Percentiles rank a stretch among this genome's conserved stretches.
phyloP scores from a whole-genome alignment of 768 basidiomycete species.

The Crassisporium funariophilum region DNA sequence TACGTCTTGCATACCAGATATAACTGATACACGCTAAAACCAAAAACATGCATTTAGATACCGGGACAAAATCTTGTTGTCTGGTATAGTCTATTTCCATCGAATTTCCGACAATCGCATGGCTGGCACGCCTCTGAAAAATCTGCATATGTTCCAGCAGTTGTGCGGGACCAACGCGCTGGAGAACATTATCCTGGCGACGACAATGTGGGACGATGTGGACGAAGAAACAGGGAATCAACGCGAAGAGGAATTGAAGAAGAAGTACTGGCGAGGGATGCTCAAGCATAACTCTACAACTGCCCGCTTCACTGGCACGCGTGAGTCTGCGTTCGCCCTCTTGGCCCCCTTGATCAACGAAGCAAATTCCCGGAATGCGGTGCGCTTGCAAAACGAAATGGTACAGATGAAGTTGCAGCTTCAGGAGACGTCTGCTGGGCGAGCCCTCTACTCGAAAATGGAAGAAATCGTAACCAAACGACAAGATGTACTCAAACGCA shows the following conservation, averaged over 20 bases:
- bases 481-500: neutral
- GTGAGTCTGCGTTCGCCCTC: conserved; percentile 22
- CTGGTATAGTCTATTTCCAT: conserved; percentile 32
- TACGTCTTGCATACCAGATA: conserved; percentile 1
- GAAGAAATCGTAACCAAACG: neutral
- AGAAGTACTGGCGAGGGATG: conserved; percentile 17
- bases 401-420: conserved; percentile 24
- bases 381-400: conserved; percentile 27
- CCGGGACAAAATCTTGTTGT: conserved; percentile 7
- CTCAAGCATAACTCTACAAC: conserved; percentile 9
- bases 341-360: conserved; percentile 19
- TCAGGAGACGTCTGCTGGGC: conserved; percentile 25
- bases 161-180: conserved; percentile 35
- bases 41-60: neutral
- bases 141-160: conserved; percentile 35
- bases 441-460: conserved; percentile 10
- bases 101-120: conserved; percentile 27
- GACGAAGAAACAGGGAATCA: conserved; percentile 2
- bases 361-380: conserved; percentile 8
- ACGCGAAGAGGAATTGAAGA: conserved; percentile 6
- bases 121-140: conserved; percentile 26
- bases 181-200: conserved; percentile 32
- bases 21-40: neutral
- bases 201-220: conserved; percentile 22
- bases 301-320: conserved; percentile 10